These are phyloP conservation scores for Agaricus subrufescens DNA, from an alignment of 768 basidiomycete species.

Conservation along the genomic window DNA sequence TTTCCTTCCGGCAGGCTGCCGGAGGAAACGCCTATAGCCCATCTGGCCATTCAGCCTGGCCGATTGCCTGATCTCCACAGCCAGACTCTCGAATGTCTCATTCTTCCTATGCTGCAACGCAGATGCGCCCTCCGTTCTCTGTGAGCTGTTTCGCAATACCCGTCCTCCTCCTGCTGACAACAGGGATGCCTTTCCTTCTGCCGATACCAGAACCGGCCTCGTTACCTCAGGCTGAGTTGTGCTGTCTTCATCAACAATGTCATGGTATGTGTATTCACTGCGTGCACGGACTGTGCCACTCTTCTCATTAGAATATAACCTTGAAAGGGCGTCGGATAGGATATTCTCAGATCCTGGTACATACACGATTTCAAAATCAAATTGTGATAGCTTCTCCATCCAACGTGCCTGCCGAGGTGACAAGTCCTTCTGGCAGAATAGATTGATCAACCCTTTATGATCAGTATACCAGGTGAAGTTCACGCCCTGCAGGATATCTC, in stretches of 20 bases:
- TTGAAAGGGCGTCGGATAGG: slow-evolving; percentile 25
- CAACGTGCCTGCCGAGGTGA: slow-evolving; percentile 30
- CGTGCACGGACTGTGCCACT: slow-evolving; percentile 13
- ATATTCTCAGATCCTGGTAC: slow-evolving; percentile 23
- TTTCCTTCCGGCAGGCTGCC: no score
- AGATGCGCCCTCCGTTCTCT: no score
- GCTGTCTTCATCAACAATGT: slow-evolving; percentile 14
- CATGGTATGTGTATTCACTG: slow-evolving; percentile 17
- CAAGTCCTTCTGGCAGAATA: slow-evolving; percentile 26
- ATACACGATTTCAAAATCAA: slow-evolving; percentile 18
- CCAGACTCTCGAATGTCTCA: no score
- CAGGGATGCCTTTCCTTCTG: background rate
- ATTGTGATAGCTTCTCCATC: slow-evolving; percentile 24
- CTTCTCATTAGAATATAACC: slow-evolving; percentile 17
- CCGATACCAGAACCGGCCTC: slow-evolving; percentile 9
- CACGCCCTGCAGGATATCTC: slow-evolving; percentile 24
- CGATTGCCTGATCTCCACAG: no score
- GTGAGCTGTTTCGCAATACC: no score
- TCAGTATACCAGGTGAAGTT: slow-evolving; percentile 26
- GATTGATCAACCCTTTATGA: slow-evolving; percentile 21
- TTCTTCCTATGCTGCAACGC: no score
- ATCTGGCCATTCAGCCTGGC: no score
- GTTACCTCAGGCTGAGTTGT: background rate
- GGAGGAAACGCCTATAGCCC: no score
- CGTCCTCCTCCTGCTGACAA: no score